A percentile compares a stretch with the other conserved stretches of the same genome.
Conservation (phyloP, 176 grass and related monocot genomes). For the Carex cristatella region DNA sequence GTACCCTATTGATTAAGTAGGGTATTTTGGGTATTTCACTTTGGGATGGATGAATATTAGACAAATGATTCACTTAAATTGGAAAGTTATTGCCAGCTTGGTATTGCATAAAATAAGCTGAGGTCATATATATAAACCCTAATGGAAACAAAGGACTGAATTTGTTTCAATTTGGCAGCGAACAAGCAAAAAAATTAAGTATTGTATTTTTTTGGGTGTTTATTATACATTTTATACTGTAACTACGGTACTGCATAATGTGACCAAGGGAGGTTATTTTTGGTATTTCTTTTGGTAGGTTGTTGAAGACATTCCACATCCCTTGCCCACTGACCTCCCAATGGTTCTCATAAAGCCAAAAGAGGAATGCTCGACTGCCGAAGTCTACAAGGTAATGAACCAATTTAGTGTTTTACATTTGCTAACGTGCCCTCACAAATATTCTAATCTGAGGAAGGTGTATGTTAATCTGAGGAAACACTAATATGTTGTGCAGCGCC, state of each 20-base stretch:
- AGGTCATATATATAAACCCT: neutral
- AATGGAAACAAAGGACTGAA: neutral
- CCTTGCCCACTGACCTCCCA: conserved; percentile 52
- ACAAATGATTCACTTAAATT: neutral
- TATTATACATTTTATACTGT: neutral
- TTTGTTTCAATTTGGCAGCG: neutral
- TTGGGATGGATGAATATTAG: neutral
- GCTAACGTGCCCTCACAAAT: neutral
- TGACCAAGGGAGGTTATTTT: neutral
- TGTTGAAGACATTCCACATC: conserved; percentile 68
- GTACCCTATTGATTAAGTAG: neutral
- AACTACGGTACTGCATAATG: neutral
- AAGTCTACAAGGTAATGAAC: conserved; percentile 88
- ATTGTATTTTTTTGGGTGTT: neutral
- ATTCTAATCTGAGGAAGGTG: neutral
- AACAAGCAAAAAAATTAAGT: neutral
- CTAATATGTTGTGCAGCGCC: conserved; percentile 34
- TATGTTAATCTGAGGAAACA: neutral
- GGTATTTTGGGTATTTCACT: neutral
- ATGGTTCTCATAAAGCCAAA: conserved; percentile 89
- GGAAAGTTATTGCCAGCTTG: neutral
- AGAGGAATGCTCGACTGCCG: conserved; percentile 87
- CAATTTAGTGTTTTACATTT: neutral
- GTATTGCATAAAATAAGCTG: neutral
- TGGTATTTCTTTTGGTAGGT: conserved; percentile 37